Conservation (phyloP, 768 basidiomycete species). For the Tubosaeta sp. region DNA sequence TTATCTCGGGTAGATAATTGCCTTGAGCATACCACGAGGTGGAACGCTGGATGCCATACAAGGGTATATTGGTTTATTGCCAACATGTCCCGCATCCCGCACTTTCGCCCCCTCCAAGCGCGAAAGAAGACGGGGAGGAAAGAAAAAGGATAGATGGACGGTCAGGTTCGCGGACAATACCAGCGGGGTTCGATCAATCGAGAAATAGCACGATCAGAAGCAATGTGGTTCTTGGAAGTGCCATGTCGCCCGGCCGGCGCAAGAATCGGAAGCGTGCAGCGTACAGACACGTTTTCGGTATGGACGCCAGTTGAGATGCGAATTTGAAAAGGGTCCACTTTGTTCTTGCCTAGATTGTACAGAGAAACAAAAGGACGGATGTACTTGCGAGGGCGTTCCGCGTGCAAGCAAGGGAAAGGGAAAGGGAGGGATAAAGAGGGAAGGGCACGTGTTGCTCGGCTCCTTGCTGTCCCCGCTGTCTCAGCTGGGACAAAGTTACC, state of each 20-base stretch:
- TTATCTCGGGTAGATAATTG: conserved; percentile 28
- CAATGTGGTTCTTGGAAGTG: neutral
- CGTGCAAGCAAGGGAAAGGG: neutral
- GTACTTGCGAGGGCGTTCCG: neutral
- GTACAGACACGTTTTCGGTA: neutral
- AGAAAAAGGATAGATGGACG: neutral
- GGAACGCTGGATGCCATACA: conserved; percentile 13
- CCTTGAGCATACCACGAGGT: conserved; percentile 31
- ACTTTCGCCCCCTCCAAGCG: neutral
- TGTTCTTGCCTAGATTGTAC: conserved; percentile 3
- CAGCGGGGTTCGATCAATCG: neutral
- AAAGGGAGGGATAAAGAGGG: neutral
- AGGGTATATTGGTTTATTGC: conserved; percentile 19
- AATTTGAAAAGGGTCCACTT: conserved; percentile 27
- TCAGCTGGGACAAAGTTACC: conserved; percentile 16
- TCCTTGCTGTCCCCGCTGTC: conserved; percentile 3
- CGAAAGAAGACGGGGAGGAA: neutral
- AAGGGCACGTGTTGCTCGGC: conserved; percentile 12
- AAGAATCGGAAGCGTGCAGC: neutral
- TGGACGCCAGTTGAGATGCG: neutral
- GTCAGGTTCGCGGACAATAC: conserved; percentile 1
- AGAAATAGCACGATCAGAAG: neutral
- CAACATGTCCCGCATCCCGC: neutral
- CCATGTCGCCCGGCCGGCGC: neutral
- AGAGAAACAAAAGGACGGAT: neutral